Conservation (phyloP, 2,329 filamentous ascomycete genomes). For the Ophiocordyceps camponoti-floridani region DNA sequence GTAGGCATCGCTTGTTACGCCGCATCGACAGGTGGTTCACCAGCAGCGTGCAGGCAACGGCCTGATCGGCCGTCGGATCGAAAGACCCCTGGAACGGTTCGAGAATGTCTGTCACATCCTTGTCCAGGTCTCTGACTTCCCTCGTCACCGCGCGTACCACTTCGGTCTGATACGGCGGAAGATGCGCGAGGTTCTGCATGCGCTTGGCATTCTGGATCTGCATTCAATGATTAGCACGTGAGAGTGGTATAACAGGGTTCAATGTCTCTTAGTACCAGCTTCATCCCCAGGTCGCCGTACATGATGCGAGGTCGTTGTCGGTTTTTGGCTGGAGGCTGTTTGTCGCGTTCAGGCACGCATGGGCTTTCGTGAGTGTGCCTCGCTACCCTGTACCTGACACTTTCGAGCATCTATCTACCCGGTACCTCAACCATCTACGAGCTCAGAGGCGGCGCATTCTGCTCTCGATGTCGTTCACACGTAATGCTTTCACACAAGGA, state of each 20-base stretch:
- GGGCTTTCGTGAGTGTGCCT: too few species aligned
- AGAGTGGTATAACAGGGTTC: background rate
- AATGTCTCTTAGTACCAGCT: conserved; percentile 40
- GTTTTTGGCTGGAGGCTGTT: background rate
- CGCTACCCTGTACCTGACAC: too few species aligned
- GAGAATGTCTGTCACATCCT: conserved; percentile 62
- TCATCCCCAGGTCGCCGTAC: conserved; percentile 79
- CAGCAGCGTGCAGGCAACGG: conserved; percentile 71
- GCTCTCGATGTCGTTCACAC: too few species aligned
- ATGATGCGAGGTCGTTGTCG: conserved; percentile 23
- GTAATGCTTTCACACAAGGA: too few species aligned
- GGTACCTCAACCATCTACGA: too few species aligned
- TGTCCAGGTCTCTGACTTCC: conserved; percentile 86
- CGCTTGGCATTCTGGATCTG: conserved; percentile 93
- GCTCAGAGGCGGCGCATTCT: too few species aligned
- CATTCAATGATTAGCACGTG: background rate
- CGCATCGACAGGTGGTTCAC: conserved; percentile 93
- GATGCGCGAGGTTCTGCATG: conserved; percentile 66
- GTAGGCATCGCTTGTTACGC: conserved; percentile 83
- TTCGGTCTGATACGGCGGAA: conserved; percentile 86
- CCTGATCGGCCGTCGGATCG: conserved; percentile 66
- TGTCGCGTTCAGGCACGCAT: too few species aligned
- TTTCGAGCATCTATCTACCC: too few species aligned
- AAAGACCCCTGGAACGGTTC: conserved; percentile 73
- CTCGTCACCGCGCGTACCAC: conserved; percentile 72